Conservation (phyloP, 768 basidiomycete species). For the Rhizopogon vesiculosus region DNA sequence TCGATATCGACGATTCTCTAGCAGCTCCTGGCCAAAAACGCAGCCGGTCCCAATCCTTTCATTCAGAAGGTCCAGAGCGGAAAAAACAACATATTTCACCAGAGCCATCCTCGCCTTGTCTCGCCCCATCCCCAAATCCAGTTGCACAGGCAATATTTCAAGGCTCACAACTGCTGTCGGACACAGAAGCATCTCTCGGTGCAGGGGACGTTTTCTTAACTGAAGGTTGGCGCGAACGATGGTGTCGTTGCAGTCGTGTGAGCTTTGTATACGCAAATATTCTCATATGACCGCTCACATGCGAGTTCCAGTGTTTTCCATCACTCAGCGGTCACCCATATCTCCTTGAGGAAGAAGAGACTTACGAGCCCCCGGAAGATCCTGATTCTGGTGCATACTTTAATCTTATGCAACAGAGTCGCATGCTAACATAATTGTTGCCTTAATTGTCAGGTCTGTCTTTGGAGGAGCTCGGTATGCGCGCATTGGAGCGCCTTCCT, state of each 20-base stretch:
- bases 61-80: constrained; percentile 30
- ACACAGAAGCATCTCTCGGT: constrained; percentile 33
- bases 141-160: constrained; percentile 42
- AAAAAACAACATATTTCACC: constrained; percentile 42
- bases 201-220: constrained; percentile 74
- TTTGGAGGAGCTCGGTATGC: constrained; percentile 79
- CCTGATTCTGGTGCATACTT: constrained; percentile 64
- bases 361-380: constrained; percentile 82
- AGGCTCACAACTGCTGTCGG: constrained; percentile 1
- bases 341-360: constrained; percentile 75
- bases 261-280: constrained; percentile 14
- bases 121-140: constrained; percentile 48
- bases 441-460: constrained; percentile 49
- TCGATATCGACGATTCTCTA: constrained; percentile 22
- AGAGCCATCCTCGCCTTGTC: constrained; percentile 36
- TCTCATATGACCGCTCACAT: constrained; percentile 1
- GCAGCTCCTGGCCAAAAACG: constrained; percentile 42
- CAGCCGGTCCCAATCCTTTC: constrained; percentile 21
- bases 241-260: constrained; percentile 71
- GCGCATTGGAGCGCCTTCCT: constrained; percentile 68
- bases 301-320: constrained; percentile 49
- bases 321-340: constrained; percentile 50
- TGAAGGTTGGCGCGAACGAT: constrained; percentile 68
- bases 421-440: neutral
- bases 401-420: neutral